Base-by-base conservation (phyloP, 305 asterid genomes). In the Fraxinus albicans region DNA sequence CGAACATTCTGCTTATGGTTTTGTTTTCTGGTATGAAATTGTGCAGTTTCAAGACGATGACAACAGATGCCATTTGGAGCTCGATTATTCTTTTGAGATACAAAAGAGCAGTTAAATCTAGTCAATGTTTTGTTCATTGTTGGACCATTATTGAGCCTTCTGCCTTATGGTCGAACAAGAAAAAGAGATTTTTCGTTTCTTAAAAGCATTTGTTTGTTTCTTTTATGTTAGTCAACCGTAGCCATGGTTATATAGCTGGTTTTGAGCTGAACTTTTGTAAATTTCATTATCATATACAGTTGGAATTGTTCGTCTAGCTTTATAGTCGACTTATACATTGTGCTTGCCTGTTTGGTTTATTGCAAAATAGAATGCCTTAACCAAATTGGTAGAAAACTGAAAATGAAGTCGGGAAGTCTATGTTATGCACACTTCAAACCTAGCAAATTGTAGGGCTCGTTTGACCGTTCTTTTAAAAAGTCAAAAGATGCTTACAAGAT, bases 21-120 rank as follows among this genome's bases (percentile, higher is more conserved):
- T n/a, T 23, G 1, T 63, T 78, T 83, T 53, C 23, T 31, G 81
- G 74, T 83, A 82, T 10, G 77, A 84, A n/a, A 73, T 77, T 78
- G 31, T 85, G 85, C 92, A 93, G 98, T 93, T 92, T 78, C 89
- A 88, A 83, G 98, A 94, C 7, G 96, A 92, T 65, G 98, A 92
- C 80, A 90, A 78, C 53, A 90, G 92, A 84, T 79, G 88, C 73
- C 89, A 92, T 78, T 73, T 94, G 95, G 95, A 94, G 90, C 91
- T 92, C 78, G 60, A 88, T 82, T 94, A 92, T 85, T 86, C 91
- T 8, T 94, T 94, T 6, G 96, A 93, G 86, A 92, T 94, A 77
- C 87, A 69, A 82, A 92, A 89, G 88, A 85, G 81, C 33, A 81
- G 81, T 47, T 88, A 90, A 85, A 50, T 25, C 81, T 81, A 85